Evolutionary conservation across 2,329 filamentous ascomycete genomes (phyloP), one percentile per base, ranked within the genome.

Genomic region (Bretziella fagacearum): DNA sequence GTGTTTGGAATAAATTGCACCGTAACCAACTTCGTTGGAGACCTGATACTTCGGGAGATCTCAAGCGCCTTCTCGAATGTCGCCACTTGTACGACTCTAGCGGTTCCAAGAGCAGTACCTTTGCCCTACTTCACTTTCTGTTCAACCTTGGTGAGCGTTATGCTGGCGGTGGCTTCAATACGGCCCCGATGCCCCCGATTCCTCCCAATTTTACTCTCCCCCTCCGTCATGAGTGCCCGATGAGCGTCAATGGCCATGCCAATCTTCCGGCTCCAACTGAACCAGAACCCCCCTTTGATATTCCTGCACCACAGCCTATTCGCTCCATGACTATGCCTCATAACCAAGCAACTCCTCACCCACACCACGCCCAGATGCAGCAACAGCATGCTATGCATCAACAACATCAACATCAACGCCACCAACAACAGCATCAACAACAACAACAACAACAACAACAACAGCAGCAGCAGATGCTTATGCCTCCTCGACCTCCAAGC

Each of bases 1-100:
- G 63, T 47, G 64, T 65, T 46, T 66, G 63, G 64, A 63, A 64
- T 33, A 67, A 66, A 56, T 62, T 64, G 50, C 62, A 63, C 50
- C 58, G 65, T 4, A 59, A 60, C 49, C 57, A 61, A 20, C 58
- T 67, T 8, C 56, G 57, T 36, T 67, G 65, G 65, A 59, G 61
- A 7, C 56, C 63, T 1, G 59, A 64, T 6, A 64, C 62, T 2
- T 66, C 64, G 2, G 62, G 62, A 2, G 63, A 67, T 25, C 56
- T 67, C 18, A 65, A 62, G 57, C 63, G 64, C 10, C 63, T 66
- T 55, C 63, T 67, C 35, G 65, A 67, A 53, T 61, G 62, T 36
- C 61, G 65, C 15, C 65, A 67, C 30, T 57, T 67, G 1, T 62
- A 62, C 46, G 62, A 65, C 39, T 60, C 65, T 27, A 61, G 61